Evolutionary conservation across 345 rosid genomes (phyloP), one percentile per base, ranked within the genome.

Genomic region (Dipteronia dyeriana): DNA sequence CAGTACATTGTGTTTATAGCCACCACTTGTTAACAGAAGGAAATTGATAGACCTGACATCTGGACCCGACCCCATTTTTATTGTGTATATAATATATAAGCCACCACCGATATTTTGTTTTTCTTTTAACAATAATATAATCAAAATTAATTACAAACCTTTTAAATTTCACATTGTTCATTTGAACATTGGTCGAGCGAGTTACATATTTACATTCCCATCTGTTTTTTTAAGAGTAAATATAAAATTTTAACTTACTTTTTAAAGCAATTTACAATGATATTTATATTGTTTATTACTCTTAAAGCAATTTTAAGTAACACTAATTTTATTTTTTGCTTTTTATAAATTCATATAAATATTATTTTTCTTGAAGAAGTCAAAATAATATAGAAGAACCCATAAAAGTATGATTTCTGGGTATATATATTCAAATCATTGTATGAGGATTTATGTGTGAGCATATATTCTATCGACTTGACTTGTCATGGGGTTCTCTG

Each of bases 381-480:
- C 1, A 49, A 49, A 49, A 49, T 13, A 49, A 3, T 14, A 49
- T 49, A 4, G 5, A 23, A 31, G 63, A 49, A 29, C 39, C 53
- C 64, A 57, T 38, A 1, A 9, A 14, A 70, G 22, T 57, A 56
- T 34, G 39, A 57, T 57, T 11, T 43, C 20, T 38, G 20, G 1
- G 9, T 25, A 3, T 38, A 22, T 34, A 56, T 34, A 34, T 34
- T 34, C 6, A 56, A 54, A 56, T 71, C 49, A 71, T 60, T 73
- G 66, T 41, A 39, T 38, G 39, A 61, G 38, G 67, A 41, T 60
- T 23, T 68, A 65, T 5, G 45, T 45, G 63, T 17, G 51, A 6
- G 59, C 67, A 70, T 79, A 75, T 61, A 79, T 75, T 75, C 81
- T 76, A 29, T 65, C 64, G 53, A 74, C 43, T 26, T 25, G 69